Evolutionary conservation across 164 flowering plant species (phyloP).

Genomic region (Chimonanthus salicifolius): DNA sequence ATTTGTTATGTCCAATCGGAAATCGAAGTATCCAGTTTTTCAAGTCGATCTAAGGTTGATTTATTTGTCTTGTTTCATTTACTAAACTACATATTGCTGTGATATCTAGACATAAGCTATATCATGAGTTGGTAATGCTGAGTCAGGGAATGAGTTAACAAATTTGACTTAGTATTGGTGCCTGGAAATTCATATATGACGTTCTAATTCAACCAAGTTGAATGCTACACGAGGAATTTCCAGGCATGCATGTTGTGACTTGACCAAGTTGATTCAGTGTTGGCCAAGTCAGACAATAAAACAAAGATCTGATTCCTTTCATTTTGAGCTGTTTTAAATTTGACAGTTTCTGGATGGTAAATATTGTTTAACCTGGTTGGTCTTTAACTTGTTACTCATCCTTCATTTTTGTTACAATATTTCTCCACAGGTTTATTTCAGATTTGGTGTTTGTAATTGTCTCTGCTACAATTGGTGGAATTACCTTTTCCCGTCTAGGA

Average conservation of each 20-base stretch:
- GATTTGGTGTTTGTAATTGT: constrained; percentile 94
- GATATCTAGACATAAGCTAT: not conserved
- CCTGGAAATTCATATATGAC: no score
- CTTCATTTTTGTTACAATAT: not conserved
- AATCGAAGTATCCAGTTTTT: constrained; percentile 92
- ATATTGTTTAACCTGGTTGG: no score
- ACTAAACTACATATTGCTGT: not conserved
- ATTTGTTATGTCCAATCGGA: constrained; percentile 93
- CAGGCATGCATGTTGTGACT: no score
- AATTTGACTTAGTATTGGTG: no score
- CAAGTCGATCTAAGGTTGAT: constrained; percentile 93
- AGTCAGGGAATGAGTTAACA: no score
- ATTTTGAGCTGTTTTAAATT: no score
- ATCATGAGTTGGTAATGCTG: constrained; percentile 1
- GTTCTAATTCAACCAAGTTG: no score
- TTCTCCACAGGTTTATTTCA: constrained; percentile 69
- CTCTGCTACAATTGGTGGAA: constrained; percentile 96
- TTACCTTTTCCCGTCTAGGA: constrained; percentile 80
- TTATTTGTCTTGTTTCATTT: constrained; percentile 1
- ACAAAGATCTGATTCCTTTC: no score
- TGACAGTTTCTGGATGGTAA: no score
- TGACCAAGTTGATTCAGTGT: no score
- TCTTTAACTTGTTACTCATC: not conserved
- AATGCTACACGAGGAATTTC: no score
- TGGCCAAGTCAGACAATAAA: no score